Percentiles rank a stretch among this genome's conserved stretches.
These are phyloP conservation scores for Delonix regia DNA, from an alignment of 306 rosid genomes.

Conservation along the genomic window DNA sequence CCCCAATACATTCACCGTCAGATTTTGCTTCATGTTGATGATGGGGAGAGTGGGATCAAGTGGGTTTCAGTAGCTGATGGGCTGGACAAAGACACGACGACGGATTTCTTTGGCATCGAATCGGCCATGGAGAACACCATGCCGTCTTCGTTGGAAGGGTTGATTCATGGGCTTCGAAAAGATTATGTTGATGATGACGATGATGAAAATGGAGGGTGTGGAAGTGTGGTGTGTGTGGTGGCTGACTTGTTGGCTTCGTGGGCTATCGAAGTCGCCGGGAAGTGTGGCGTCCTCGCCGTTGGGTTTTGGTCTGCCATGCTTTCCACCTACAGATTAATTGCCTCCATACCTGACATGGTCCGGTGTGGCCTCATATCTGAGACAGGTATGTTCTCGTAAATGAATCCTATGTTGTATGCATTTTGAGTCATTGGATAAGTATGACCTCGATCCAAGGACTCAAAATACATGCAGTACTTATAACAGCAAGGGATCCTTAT, in stretches of 20 bases:
- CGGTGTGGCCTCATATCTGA: conserved; percentile 55
- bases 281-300: conserved; percentile 44
- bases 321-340: conserved; percentile 58
- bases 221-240: conserved; percentile 54
- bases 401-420: too few species aligned
- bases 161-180: conserved; percentile 32
- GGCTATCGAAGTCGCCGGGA: conserved; percentile 62
- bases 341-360: conserved; percentile 64
- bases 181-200: too few species aligned
- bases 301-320: conserved; percentile 98
- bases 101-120: conserved; percentile 75
- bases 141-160: conserved; percentile 52
- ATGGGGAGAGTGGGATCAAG: not conserved
- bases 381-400: conserved; percentile 54
- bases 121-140: conserved; percentile 64
- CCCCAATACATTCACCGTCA: conserved; percentile 54
- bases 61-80: conserved; percentile 56
- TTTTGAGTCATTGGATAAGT: too few species aligned
- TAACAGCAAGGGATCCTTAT: too few species aligned
- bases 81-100: conserved; percentile 10
- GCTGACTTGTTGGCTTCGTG: conserved; percentile 82
- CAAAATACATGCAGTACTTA: too few species aligned
- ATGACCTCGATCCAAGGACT: too few species aligned
- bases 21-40: conserved; percentile 10
- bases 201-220: too few species aligned